A percentile compares a stretch with the other conserved stretches of the same genome.
phyloP scores from a whole-genome alignment of 2,329 filamentous ascomycete genomes.

The Penicillium olsonii region DNA sequence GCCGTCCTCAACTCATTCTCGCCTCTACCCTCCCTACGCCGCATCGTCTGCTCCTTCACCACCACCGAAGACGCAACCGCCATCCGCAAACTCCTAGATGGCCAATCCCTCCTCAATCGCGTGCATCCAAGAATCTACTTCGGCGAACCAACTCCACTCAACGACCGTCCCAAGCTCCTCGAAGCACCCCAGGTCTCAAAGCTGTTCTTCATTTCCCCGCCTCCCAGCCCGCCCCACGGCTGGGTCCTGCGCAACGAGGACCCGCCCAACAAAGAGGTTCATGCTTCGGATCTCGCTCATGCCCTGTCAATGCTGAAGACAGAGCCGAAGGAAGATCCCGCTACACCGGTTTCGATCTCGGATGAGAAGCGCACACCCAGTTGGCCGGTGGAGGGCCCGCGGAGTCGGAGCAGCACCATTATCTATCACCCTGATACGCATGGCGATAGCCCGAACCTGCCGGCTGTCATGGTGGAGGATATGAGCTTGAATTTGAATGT shows the following conservation, averaged over 20 bases:
- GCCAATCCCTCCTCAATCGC: constrained; percentile 34
- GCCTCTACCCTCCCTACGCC: constrained; percentile 51
- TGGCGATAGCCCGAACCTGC: constrained; percentile 59
- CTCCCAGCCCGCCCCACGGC: constrained; percentile 64
- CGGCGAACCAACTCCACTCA: constrained; percentile 53
- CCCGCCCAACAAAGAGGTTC: constrained; percentile 66
- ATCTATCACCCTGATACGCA: constrained; percentile 66
- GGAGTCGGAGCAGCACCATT: constrained; percentile 58
- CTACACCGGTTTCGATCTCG: constrained; percentile 39
- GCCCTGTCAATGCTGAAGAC: constrained; percentile 56
- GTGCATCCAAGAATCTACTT: constrained; percentile 53
- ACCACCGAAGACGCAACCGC: constrained; percentile 44
- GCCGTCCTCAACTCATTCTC: constrained; percentile 53
- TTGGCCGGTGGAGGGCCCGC: constrained; percentile 34
- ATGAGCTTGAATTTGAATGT: constrained; percentile 49
- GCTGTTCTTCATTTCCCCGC: constrained; percentile 67
- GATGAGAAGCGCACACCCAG: constrained; percentile 35
- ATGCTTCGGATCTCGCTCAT: constrained; percentile 61
- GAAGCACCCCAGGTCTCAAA: constrained; percentile 60
- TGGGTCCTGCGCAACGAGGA: constrained; percentile 66
- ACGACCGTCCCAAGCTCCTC: constrained; percentile 48
- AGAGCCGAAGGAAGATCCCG: constrained; percentile 27
- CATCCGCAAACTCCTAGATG: constrained; percentile 47
- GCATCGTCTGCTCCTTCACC: constrained; percentile 53
- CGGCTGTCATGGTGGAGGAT: constrained; percentile 66